Conservation (phyloP, 257 asterid species). For the Capsicum chinense region DNA sequence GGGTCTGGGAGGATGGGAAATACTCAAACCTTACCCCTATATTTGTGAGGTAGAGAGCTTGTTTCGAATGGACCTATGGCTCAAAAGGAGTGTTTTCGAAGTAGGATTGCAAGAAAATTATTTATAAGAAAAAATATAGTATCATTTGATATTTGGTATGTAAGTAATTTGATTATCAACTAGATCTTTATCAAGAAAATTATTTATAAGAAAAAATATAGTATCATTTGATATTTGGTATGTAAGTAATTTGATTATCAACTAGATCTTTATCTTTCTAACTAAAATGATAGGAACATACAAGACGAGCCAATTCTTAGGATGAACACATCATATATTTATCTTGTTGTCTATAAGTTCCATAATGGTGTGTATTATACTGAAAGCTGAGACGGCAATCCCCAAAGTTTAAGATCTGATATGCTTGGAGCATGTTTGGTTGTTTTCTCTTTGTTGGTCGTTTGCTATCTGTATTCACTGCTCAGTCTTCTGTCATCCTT, state of each 20-base stretch:
- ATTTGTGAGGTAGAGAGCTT: too few relatives aligned
- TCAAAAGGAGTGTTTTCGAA: too few relatives aligned
- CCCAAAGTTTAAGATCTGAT: background rate
- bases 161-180: background rate
- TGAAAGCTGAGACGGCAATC: background rate
- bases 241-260: background rate
- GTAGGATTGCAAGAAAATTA: background rate
- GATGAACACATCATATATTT: background rate
- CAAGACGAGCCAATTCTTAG: background rate
- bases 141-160: background rate
- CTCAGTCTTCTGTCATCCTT: slow-evolving; percentile 1
- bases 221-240: background rate
- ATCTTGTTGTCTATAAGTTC: background rate
- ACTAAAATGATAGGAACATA: background rate
- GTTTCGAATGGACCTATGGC: too few relatives aligned
- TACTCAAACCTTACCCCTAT: too few relatives aligned
- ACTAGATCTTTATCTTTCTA: background rate
- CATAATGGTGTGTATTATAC: background rate
- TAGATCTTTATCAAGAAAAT: background rate
- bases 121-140: background rate
- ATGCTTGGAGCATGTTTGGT: background rate
- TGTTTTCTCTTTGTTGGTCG: background rate
- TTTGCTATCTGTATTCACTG: background rate
- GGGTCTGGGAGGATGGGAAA: too few relatives aligned
- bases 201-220: background rate